These are phyloP conservation scores for Canavalia ensiformis DNA, from an alignment of 306 rosid genomes.

Conservation along the genomic window DNA sequence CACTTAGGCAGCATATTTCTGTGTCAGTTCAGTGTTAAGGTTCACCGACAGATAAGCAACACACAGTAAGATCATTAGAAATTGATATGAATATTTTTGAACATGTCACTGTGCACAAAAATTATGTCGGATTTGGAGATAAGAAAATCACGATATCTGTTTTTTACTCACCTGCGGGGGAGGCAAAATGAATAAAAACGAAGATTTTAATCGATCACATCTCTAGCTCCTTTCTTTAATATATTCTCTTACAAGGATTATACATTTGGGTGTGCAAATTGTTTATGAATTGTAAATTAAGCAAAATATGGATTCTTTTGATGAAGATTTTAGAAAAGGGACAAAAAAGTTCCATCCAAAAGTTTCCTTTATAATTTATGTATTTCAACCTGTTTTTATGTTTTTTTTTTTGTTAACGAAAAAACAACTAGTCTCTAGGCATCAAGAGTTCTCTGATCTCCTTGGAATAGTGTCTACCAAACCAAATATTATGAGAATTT, in stretches of 20 bases:
- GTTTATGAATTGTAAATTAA: background rate
- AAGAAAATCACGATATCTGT: too few species aligned
- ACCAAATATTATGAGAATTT: too few species aligned
- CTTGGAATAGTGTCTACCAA: too few species aligned
- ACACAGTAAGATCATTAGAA: background rate
- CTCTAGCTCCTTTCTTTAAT: background rate
- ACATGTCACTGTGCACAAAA: background rate
- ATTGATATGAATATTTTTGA: background rate
- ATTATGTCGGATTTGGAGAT: background rate
- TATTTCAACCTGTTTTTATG: too few species aligned
- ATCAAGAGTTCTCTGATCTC: too few species aligned
- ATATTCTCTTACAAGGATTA: background rate
- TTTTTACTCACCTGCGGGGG: background rate
- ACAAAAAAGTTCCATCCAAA: too few species aligned
- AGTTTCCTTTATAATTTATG: too few species aligned
- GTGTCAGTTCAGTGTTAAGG: background rate
- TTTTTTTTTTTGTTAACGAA: too few species aligned
- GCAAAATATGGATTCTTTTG: background rate
- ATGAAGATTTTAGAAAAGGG: too few species aligned
- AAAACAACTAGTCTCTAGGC: too few species aligned
- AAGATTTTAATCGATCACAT: too few species aligned
- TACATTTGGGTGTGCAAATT: background rate
- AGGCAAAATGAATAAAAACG: background rate
- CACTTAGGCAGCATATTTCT: background rate
- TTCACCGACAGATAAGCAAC: slow-evolving; percentile 3